Conservation (phyloP, 495 filamentous ascomycete genomes). For the Penicillium taxi region DNA sequence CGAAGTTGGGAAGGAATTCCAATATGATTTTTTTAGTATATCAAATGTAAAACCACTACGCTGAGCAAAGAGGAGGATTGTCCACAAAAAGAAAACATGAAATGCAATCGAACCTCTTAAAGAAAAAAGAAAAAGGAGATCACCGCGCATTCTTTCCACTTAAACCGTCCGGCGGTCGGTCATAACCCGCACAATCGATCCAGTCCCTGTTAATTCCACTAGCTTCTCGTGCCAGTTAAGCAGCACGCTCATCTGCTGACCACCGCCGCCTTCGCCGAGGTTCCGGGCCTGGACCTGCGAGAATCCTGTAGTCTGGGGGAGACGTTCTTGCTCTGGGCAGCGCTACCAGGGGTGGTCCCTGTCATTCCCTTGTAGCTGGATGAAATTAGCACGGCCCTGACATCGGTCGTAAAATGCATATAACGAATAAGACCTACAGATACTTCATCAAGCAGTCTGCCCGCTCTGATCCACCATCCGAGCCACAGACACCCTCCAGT, state of each 20-base stretch:
- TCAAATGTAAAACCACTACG: slow-evolving; percentile 28
- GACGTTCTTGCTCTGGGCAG: slow-evolving; percentile 41
- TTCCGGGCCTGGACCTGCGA: slow-evolving; percentile 69
- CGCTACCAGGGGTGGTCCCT: slow-evolving; percentile 25
- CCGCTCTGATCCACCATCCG: slow-evolving; percentile 62
- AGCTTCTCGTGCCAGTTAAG: slow-evolving; percentile 95
- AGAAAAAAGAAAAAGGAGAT: slow-evolving; percentile 12
- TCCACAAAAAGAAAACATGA: slow-evolving; percentile 14
- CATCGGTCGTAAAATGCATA: background rate
- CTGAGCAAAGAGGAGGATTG: slow-evolving; percentile 16
- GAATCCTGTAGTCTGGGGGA: slow-evolving; percentile 80
- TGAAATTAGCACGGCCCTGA: slow-evolving; percentile 5
- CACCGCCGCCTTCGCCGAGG: slow-evolving; percentile 64
- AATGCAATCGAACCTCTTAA: slow-evolving; percentile 23
- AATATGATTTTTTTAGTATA: slow-evolving; percentile 22
- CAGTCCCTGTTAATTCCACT: slow-evolving; percentile 79
- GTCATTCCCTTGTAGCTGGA: slow-evolving; percentile 81
- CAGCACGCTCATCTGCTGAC: slow-evolving; percentile 85
- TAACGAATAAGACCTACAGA: slow-evolving; percentile 28
- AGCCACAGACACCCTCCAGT: slow-evolving; percentile 63
- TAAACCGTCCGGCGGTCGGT: slow-evolving; percentile 84
- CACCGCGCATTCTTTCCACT: slow-evolving; percentile 14
- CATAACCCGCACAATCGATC: slow-evolving; percentile 84
- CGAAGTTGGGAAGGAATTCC: slow-evolving; percentile 4
- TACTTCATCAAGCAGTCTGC: slow-evolving; percentile 49